phyloP scores from a whole-genome alignment of 495 filamentous ascomycete genomes.

The Astrocystis sublimbata region DNA sequence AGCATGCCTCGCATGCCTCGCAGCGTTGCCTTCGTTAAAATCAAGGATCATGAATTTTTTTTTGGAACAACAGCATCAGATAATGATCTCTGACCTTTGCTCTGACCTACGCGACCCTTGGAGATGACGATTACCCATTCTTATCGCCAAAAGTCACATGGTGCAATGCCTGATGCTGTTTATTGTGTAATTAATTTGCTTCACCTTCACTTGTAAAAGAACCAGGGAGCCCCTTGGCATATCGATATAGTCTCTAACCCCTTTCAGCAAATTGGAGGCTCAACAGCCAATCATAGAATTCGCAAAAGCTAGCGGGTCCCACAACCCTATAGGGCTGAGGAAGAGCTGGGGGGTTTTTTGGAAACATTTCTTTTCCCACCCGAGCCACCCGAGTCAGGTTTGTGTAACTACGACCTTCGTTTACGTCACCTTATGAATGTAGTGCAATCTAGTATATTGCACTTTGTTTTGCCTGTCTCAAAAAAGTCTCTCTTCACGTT shows the following conservation, averaged over 20 bases:
- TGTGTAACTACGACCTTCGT: slow-evolving; percentile 11
- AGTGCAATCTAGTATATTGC: neutral
- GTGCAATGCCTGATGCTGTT: too few species aligned
- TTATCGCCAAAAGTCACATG: neutral
- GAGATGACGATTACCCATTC: neutral
- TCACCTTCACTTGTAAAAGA: too few species aligned
- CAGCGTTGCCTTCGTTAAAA: neutral
- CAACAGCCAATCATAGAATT: slow-evolving; percentile 5
- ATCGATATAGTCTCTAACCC: neutral
- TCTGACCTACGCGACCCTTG: neutral
- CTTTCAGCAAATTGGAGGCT: slow-evolving; percentile 2
- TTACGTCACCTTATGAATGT: slow-evolving; percentile 13
- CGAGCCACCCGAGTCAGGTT: slow-evolving; percentile 14
- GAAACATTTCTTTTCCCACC: slow-evolving; percentile 11
- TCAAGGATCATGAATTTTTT: neutral
- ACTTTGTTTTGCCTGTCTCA: neutral
- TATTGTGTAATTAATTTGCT: too few species aligned
- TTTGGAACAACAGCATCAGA: neutral
- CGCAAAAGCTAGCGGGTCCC: slow-evolving; percentile 5
- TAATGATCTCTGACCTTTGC: neutral
- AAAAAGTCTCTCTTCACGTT: neutral
- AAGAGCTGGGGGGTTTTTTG: slow-evolving; percentile 14
- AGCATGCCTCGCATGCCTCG: neutral
- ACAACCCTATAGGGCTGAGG: slow-evolving; percentile 23
- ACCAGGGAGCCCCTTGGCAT: neutral